Evolutionary conservation across 192 early-diverging fungal species (phyloP).

Genomic region (Coemansia sp.): DNA sequence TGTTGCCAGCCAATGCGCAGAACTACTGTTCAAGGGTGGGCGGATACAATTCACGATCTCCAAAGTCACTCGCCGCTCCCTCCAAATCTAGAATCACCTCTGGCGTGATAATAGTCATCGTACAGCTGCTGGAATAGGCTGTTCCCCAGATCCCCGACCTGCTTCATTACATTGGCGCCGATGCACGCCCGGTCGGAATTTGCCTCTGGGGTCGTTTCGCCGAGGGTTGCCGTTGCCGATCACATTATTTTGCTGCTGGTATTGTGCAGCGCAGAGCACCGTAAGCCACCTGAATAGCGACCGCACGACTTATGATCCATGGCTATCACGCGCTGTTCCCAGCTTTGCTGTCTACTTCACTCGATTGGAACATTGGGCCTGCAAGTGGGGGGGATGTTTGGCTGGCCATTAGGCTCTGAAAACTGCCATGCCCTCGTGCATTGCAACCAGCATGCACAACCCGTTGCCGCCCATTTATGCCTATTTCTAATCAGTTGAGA

Average conservation of each 20-base stretch:
- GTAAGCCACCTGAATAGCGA: neutral
- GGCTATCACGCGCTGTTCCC: neutral
- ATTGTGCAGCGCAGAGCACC: neutral
- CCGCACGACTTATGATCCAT: neutral
- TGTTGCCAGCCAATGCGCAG: neutral
- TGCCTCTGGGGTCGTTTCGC: neutral
- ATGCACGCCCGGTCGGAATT: neutral
- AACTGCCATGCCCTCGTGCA: neutral
- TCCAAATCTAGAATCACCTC: neutral
- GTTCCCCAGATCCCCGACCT: neutral
- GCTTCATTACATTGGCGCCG: neutral
- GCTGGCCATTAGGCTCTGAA: neutral
- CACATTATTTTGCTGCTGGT: neutral
- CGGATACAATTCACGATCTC: neutral
- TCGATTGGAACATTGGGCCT: neutral
- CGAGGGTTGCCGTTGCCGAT: neutral
- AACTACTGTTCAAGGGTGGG: neutral
- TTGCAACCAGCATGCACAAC: neutral
- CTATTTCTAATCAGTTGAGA: neutral
- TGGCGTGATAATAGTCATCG: neutral
- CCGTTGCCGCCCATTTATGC: neutral
- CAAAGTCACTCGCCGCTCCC: neutral
- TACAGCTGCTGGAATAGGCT: neutral
- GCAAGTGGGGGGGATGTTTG: too few relatives aligned
- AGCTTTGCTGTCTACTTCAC: neutral